Evolutionary conservation across 345 rosid species (phyloP), one percentile per base, ranked within the genome.

Genomic region (Corchorus capsularis): DNA sequence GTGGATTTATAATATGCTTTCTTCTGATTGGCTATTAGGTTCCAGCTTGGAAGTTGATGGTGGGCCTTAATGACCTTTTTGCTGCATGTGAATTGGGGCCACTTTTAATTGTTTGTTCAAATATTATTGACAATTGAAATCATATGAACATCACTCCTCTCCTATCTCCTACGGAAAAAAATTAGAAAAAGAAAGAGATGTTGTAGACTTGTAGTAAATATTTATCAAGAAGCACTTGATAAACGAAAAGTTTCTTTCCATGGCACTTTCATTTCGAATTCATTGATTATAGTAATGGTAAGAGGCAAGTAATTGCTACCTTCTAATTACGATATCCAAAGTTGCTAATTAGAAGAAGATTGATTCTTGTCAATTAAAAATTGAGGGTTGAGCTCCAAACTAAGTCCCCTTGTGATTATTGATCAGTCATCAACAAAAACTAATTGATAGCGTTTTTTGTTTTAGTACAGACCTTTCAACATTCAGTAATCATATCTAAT

Each of bases 41-140:
- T 78, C 82, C 83, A 78, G 71, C 78, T 54, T 49, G 79, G 86
- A 79, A 41, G 39, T 19, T 13, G 39, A 10, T 4, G 35, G 63
- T 27, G 71, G 77, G 9, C 62, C 69, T 5, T 54, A 53, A 17
- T 9, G 6, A 68, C 50, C 63, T 55, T 79, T 71, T 75, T 57
- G 27, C 39, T 71, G 6, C 78, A 75, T 65, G 71, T 74, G 77
- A 74, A 54, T 53, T 13, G 73, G 77, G 67, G 32, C 75, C 78
- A 55, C 73, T 49, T 37, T 27, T 54, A 12, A 41, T 53, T 32
- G 43, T 19, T 53, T 32, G 43, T 19, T 73, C n/a, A 11, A 49
- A 49, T 22, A 50, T 14, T 68, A 50, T 14, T 68, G 56, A 27
- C 22, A 67, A 46, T 5, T 11, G 37, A n/a, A 11, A 43, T n/a